Conservation (phyloP, 1,139 yeast genomes). For the Taiozyma onychis region DNA sequence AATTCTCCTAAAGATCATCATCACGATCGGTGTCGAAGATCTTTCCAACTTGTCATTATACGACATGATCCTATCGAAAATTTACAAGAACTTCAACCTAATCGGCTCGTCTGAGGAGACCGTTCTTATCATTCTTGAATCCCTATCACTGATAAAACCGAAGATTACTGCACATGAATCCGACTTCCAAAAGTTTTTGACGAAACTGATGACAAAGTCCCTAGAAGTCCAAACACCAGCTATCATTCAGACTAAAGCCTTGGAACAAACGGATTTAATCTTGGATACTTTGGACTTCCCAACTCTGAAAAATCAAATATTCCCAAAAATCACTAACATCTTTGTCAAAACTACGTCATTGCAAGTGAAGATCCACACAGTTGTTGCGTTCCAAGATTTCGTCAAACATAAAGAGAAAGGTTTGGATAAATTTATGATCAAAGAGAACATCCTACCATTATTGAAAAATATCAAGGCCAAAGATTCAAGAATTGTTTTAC, state of each 20-base stretch:
- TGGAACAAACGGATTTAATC: conserved; percentile 40
- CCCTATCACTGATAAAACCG: conserved; percentile 45
- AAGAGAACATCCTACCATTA: conserved; percentile 74
- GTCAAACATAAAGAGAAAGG: conserved; percentile 42
- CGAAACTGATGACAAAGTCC: conserved; percentile 21
- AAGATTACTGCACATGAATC: conserved; percentile 37
- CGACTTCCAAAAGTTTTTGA: conserved; percentile 34
- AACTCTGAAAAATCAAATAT: conserved; percentile 62
- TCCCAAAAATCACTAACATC: conserved; percentile 66
- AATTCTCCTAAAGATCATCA: conserved; percentile 48
- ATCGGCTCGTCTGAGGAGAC: conserved; percentile 42
- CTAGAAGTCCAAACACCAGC: conserved; percentile 14
- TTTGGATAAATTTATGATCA: conserved; percentile 66
- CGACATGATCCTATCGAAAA: conserved; percentile 55
- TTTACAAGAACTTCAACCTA: conserved; percentile 33
- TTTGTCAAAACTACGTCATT: conserved; percentile 81
- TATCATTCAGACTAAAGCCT: conserved; percentile 52
- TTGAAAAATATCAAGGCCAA: conserved; percentile 71
- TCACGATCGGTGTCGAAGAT: conserved; percentile 52
- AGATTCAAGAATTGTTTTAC: conserved; percentile 59
- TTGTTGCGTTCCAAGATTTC: conserved; percentile 57
- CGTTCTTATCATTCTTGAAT: conserved; percentile 49
- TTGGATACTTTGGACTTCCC: conserved; percentile 60
- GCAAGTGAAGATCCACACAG: conserved; percentile 66
- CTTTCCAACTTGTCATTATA: conserved; percentile 75